These are phyloP conservation scores for Pachyrhizus erosus DNA, from an alignment of 306 rosid genomes.

Conservation along the genomic window DNA sequence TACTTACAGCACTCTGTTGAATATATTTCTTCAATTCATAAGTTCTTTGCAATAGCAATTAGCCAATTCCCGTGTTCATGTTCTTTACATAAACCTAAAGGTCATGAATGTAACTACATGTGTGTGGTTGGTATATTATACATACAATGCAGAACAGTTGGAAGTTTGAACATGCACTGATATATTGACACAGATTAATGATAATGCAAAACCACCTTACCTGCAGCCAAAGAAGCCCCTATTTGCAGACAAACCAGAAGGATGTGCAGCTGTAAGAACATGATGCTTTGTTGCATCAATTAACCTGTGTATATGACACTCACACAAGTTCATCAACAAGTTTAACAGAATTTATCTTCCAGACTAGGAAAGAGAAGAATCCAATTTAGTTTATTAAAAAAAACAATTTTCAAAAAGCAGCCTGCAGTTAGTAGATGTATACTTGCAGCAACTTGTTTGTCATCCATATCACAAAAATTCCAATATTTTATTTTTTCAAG, in stretches of 20 bases:
- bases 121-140: background rate
- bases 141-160: background rate
- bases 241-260: slow-evolving; percentile 94
- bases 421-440: background rate
- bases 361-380: slow-evolving; percentile 4
- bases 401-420: slow-evolving; percentile 32
- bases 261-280: slow-evolving; percentile 90
- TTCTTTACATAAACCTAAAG: background rate
- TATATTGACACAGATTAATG: background rate
- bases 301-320: slow-evolving; percentile 59
- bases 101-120: slow-evolving; percentile 21
- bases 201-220: slow-evolving; percentile 49
- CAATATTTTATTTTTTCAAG: background rate
- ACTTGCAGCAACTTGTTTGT: background rate
- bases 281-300: slow-evolving; percentile 86
- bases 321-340: slow-evolving; percentile 32
- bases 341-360: slow-evolving; percentile 22
- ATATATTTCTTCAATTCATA: slow-evolving; percentile 1
- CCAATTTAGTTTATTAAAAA: slow-evolving; percentile 27
- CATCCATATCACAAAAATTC: background rate
- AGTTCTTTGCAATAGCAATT: background rate
- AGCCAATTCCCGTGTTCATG: background rate
- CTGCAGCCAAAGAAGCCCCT: slow-evolving; percentile 98
- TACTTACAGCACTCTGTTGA: background rate
- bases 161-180: slow-evolving; percentile 1